Percentiles rank a stretch among this genome's conserved stretches.
These are phyloP conservation scores for Prorocentrum cordatum DNA, from an alignment of 169 alveolate genomes.

Conservation along the genomic window DNA sequence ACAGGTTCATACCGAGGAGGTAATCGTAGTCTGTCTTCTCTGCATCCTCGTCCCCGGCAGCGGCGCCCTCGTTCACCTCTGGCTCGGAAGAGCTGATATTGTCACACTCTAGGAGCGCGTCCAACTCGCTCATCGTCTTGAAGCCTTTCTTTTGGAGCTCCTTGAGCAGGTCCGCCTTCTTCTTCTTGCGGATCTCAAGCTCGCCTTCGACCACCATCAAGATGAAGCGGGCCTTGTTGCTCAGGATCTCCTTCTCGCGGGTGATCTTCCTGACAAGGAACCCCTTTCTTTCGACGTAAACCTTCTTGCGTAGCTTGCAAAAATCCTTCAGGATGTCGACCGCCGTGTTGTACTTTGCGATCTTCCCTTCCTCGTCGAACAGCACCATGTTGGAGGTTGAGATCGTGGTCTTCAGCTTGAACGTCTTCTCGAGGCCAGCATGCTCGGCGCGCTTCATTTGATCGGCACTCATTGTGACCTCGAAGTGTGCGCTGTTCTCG, in stretches of 20 bases:
- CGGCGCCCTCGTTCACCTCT: background rate
- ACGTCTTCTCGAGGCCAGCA: slow-evolving; percentile 80
- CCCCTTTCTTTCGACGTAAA: slow-evolving; percentile 21
- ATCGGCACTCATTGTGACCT: slow-evolving; percentile 15
- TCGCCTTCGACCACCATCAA: slow-evolving; percentile 29
- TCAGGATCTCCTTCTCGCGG: slow-evolving; percentile 29
- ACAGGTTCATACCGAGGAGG: slow-evolving; percentile 89
- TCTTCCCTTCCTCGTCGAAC: slow-evolving; percentile 86
- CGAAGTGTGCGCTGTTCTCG: slow-evolving; percentile 5
- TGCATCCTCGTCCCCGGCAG: background rate
- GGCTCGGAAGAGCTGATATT: background rate
- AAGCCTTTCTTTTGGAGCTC: slow-evolving; percentile 16
- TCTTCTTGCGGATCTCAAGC: slow-evolving; percentile 20
- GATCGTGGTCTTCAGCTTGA: slow-evolving; percentile 82
- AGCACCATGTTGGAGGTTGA: slow-evolving; percentile 89
- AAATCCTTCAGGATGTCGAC: slow-evolving; percentile 90
- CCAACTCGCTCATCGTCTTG: slow-evolving; percentile 29
- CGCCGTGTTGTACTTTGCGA: slow-evolving; percentile 85
- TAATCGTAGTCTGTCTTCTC: slow-evolving; percentile 82
- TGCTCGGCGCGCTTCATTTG: slow-evolving; percentile 12
- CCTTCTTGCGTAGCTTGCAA: slow-evolving; percentile 75
- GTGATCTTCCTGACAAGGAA: slow-evolving; percentile 16
- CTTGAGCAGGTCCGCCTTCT: slow-evolving; percentile 16
- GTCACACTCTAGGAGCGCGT: background rate
- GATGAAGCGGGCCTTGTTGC: slow-evolving; percentile 48